phyloP scores from a whole-genome alignment of 1,139 yeast species.

The Torulaspora globosa region DNA sequence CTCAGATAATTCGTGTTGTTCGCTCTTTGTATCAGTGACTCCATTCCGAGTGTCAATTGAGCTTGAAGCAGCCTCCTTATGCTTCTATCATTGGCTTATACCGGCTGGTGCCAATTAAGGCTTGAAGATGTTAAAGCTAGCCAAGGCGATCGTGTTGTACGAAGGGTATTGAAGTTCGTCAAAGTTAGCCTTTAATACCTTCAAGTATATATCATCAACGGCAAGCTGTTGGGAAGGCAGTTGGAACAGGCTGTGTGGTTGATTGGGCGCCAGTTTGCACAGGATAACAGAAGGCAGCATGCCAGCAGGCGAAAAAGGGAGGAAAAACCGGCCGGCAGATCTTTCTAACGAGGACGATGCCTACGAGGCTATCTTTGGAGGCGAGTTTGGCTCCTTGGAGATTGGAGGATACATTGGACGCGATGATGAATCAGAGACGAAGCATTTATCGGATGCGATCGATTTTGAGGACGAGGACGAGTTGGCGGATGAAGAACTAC shows the following conservation, averaged over 20 bases:
- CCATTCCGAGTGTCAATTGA: constrained; percentile 11
- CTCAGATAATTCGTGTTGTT: constrained; percentile 22
- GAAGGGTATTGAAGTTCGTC: constrained; percentile 1
- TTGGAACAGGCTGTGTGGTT: background rate
- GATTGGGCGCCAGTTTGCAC: background rate
- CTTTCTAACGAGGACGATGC: constrained; percentile 40
- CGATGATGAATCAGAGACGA: constrained; percentile 37
- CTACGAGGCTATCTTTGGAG: constrained; percentile 38
- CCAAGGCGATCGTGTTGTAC: background rate
- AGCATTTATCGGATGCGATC: constrained; percentile 89
- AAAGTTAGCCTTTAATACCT: constrained; percentile 1
- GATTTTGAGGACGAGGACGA: constrained; percentile 96
- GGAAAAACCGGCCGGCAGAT: constrained; percentile 16
- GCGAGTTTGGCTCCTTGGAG: constrained; percentile 39
- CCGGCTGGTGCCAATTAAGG: background rate
- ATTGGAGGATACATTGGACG: constrained; percentile 34
- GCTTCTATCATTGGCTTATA: background rate
- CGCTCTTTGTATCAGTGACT: constrained; percentile 28
- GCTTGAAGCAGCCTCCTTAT: background rate
- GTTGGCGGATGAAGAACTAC: constrained; percentile 76
- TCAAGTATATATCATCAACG: background rate
- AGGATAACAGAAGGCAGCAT: background rate
- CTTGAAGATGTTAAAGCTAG: background rate
- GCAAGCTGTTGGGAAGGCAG: background rate
- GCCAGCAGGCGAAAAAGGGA: constrained; percentile 4